phyloP scores from a whole-genome alignment of 768 basidiomycete genomes.

The Panaeolus papilionaceus region DNA sequence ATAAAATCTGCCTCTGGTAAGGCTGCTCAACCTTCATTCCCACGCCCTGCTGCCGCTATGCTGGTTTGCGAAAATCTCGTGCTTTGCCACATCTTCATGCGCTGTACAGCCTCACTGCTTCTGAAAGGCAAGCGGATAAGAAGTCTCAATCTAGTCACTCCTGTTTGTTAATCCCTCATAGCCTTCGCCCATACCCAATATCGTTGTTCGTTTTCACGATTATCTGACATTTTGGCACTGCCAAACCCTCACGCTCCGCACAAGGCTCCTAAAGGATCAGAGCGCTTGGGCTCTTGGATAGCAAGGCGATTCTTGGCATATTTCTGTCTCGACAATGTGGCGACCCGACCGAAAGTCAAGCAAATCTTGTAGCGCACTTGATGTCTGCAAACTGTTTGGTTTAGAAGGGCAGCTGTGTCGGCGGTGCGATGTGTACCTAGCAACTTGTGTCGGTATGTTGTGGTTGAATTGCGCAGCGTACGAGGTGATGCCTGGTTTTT shows the following conservation, averaged over 20 bases:
- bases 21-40: neutral
- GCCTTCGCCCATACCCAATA: neutral
- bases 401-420: neutral
- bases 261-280: neutral
- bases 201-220: neutral
- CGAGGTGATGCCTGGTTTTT: neutral
- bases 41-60: conserved; percentile 2
- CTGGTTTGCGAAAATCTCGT: conserved; percentile 8
- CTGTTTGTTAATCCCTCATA: neutral
- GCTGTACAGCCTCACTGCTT: conserved; percentile 10
- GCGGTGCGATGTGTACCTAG: neutral
- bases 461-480: neutral
- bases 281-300: neutral
- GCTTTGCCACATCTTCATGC: conserved; percentile 3
- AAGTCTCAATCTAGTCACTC: neutral
- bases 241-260: neutral
- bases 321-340: neutral
- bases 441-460: neutral
- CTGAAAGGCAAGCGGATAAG: conserved; percentile 3
- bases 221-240: neutral
- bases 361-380: neutral
- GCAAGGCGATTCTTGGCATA: neutral
- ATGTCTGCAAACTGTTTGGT: neutral
- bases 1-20: neutral
- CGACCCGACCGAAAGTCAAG: neutral